Evolutionary conservation across 2,329 filamentous ascomycete species (phyloP), one percentile per base, ranked within the genome.

Genomic region (Trichoderma citrinoviride): DNA sequence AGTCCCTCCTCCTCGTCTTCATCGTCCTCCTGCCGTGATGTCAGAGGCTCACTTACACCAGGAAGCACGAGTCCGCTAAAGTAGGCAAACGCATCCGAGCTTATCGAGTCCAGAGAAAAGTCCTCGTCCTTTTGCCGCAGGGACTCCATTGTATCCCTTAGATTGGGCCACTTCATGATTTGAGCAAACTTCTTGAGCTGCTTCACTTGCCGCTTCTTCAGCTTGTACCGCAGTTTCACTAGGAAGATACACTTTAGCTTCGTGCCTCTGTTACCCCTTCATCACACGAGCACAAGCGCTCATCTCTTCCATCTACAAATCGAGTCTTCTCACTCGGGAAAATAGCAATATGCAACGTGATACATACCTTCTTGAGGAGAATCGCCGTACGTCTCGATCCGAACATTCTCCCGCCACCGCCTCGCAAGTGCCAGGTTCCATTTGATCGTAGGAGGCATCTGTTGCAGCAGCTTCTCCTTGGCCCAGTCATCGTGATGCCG

Each of bases 101-200:
- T 87, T 71, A 88, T 77, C 46, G 82, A 78, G 67, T 90, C 81
- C 60, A 90, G 77, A 15, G 80, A 80, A 23, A 83, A 81, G 66
- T 89, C 85, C 12, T 76, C 77, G 65, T 89, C 86, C 66, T 82
- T 81, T 66, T 88, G 82, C 67, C 83, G 85, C 61, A 92, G 80
- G 52, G 84, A 81, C 47, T 85, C 83, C 50, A 90, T 80, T 7
- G 90, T 87, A 65, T 86, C 85, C 21, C 79, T 79, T 65, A 91
- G 82, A 70, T 92, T 92, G 1, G 90, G 90, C 90, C 90, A 93
- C 75, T 91, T 92, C 80, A 93, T 87, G 71, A 84, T 85, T 72
- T 85, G 82, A 12, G 89, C 88, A 72, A 93, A 92, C 41, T 83
- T 83, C 68, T 85, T 84, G 49, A 93, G 78, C 72, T 88, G 86